Evolutionary conservation across 768 basidiomycete species (phyloP).

Genomic region (Mycena venus): DNA sequence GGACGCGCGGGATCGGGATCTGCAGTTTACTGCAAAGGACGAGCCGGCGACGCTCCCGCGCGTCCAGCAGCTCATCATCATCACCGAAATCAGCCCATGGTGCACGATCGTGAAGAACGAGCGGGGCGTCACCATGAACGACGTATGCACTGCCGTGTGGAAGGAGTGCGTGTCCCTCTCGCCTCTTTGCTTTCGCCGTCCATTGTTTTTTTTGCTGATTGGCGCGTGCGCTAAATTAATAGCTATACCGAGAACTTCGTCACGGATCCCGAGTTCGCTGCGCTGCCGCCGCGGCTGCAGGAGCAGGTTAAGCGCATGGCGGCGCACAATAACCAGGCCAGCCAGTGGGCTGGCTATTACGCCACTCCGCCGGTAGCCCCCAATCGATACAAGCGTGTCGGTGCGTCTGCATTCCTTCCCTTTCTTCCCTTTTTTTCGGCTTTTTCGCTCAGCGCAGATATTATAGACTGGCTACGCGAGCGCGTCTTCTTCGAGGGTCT

Average conservation of each 20-base stretch:
- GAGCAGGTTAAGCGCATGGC: conserved; percentile 80
- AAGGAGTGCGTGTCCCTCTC: conserved; percentile 73
- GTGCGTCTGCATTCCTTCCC: conserved; percentile 47
- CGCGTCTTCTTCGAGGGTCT: conserved; percentile 78
- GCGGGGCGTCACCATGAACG: conserved; percentile 79
- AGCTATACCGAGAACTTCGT: conserved; percentile 81
- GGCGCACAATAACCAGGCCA: conserved; percentile 47
- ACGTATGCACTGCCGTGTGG: conserved; percentile 80
- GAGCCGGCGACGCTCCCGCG: conserved; percentile 81
- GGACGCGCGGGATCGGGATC: conserved; percentile 69
- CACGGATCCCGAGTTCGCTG: conserved; percentile 73
- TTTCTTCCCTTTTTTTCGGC: neutral
- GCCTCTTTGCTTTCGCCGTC: neutral
- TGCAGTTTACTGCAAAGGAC: conserved; percentile 65
- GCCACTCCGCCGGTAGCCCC: conserved; percentile 62
- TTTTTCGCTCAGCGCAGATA: neutral
- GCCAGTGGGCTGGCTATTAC: conserved; percentile 52
- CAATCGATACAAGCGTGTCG: conserved; percentile 71
- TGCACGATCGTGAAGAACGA: conserved; percentile 82
- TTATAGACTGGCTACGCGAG: conserved; percentile 83
- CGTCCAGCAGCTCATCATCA: conserved; percentile 68
- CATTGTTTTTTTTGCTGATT: conserved; percentile 3
- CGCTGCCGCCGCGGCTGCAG: conserved; percentile 73
- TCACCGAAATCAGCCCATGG: conserved; percentile 79
- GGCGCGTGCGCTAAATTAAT: neutral